A percentile compares a stretch with the other conserved stretches of the same genome.
These are phyloP conservation scores for Didymella keratinophila DNA, from an alignment of 2,329 filamentous ascomycete species.

Conservation along the genomic window DNA sequence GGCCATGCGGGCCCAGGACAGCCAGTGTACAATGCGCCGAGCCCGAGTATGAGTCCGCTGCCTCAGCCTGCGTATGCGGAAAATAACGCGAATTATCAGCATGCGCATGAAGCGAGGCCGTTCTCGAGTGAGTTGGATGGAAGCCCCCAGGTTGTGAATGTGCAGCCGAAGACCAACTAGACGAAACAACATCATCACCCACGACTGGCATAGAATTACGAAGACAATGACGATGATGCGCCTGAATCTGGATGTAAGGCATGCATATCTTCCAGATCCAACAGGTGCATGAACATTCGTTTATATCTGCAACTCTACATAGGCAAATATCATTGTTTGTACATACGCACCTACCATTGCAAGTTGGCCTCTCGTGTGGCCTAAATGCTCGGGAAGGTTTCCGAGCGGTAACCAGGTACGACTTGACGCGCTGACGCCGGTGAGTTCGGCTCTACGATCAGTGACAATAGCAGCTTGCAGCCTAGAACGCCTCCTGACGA, in stretches of 20 bases:
- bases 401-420: neutral
- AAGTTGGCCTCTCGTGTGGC: neutral
- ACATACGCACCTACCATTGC: neutral
- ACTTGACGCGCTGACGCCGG: neutral
- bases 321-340: neutral
- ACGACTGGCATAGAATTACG: neutral
- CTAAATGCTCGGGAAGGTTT: neutral
- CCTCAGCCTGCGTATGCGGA: conserved; percentile 24
- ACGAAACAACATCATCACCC: neutral
- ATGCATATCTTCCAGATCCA: neutral
- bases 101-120: conserved; percentile 22
- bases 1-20: conserved; percentile 18
- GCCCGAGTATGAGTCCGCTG: conserved; percentile 22
- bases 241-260: too few relatives aligned
- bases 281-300: neutral
- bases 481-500: neutral
- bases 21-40: conserved; percentile 21
- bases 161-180: conserved; percentile 2
- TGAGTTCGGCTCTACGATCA: neutral
- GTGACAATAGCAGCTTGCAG: neutral
- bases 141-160: conserved; percentile 5
- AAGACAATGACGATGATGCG: neutral
- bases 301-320: neutral
- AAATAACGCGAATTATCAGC: conserved; percentile 7
- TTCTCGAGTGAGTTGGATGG: conserved; percentile 34